Conservation (phyloP, 768 basidiomycete genomes). For the Boletellus emodensis region DNA sequence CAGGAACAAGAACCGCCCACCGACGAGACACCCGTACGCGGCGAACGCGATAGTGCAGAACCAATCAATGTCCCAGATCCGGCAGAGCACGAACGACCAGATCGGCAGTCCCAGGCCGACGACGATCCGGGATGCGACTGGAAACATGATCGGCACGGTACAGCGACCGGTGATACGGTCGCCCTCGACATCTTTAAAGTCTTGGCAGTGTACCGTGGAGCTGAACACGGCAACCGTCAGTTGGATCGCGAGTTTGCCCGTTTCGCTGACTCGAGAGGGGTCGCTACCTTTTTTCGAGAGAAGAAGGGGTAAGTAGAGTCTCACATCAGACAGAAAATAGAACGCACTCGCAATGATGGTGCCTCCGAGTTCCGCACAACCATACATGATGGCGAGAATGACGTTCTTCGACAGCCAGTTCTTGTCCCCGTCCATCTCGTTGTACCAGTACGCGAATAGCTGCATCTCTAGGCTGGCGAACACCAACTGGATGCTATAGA, state of each 20-base stretch:
- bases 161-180: slow-evolving; percentile 36
- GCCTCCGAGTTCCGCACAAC: slow-evolving; percentile 36
- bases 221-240: slow-evolving; percentile 38
- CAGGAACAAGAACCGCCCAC: slow-evolving; percentile 29
- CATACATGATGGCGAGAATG: slow-evolving; percentile 37
- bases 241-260: slow-evolving; percentile 29
- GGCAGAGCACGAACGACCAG: slow-evolving; percentile 36
- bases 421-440: slow-evolving; percentile 35
- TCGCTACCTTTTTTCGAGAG: slow-evolving; percentile 17
- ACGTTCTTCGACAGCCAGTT: slow-evolving; percentile 38
- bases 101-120: slow-evolving; percentile 32
- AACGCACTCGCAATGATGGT: slow-evolving; percentile 37
- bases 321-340: not conserved
- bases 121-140: slow-evolving; percentile 32
- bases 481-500: slow-evolving; percentile 31
- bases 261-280: slow-evolving; percentile 22
- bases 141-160: slow-evolving; percentile 44
- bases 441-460: slow-evolving; percentile 34
- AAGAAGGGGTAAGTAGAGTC: not conserved
- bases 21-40: slow-evolving; percentile 33
- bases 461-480: slow-evolving; percentile 33
- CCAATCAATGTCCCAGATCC: slow-evolving; percentile 34
- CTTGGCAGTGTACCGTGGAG: slow-evolving; percentile 49
- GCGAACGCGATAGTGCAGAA: slow-evolving; percentile 27
- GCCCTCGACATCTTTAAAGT: slow-evolving; percentile 44